Percentiles rank a stretch among this genome's conserved stretches.
phyloP scores from a whole-genome alignment of 495 filamentous ascomycete species.

The Penicillium fimorum region DNA sequence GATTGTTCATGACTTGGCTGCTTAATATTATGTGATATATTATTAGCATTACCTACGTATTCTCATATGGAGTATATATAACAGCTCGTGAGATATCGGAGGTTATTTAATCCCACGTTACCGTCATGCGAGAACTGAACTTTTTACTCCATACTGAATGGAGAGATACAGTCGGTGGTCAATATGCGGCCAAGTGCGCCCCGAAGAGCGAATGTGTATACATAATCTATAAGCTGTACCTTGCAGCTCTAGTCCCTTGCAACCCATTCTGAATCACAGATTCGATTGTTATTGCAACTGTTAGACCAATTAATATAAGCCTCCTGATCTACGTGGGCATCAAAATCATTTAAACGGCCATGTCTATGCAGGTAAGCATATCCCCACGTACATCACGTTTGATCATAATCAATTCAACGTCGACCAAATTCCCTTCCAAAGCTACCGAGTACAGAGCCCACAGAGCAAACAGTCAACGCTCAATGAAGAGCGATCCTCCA shows the following conservation, averaged over 20 bases:
- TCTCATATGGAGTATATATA: not conserved
- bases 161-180: not conserved
- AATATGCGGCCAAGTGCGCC: not conserved
- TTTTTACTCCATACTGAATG: not conserved
- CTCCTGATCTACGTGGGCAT: not conserved
- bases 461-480: not conserved
- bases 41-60: not conserved
- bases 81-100: not conserved
- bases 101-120: constrained; percentile 4
- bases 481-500: not conserved
- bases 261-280: not conserved
- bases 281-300: not conserved
- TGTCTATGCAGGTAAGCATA: not conserved
- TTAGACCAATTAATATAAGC: not conserved
- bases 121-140: not conserved
- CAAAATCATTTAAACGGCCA: not conserved
- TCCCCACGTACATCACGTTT: not conserved
- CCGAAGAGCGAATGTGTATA: not conserved
- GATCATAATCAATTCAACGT: not conserved
- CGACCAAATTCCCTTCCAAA: not conserved
- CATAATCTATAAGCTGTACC: constrained; percentile 3
- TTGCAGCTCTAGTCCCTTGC: constrained; percentile 13
- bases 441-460: too few species aligned
- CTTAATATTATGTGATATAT: not conserved
- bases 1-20: not conserved